Percentiles rank a stretch among this genome's conserved stretches.
These are phyloP conservation scores for Elaeis guineensis DNA, from an alignment of 176 grass and related monocot genomes.

Conservation along the genomic window DNA sequence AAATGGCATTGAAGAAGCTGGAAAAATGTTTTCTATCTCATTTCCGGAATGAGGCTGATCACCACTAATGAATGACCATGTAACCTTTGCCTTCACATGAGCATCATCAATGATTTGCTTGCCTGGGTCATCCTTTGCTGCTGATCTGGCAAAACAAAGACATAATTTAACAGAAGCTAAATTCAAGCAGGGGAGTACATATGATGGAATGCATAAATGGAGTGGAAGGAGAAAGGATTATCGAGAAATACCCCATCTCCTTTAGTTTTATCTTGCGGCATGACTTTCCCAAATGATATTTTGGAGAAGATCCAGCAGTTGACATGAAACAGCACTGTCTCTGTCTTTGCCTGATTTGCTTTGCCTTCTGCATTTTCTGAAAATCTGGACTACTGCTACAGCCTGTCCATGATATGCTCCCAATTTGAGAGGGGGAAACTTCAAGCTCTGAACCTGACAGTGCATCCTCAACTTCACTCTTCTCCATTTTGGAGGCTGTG, in stretches of 20 bases:
- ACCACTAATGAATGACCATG: constrained; percentile 15
- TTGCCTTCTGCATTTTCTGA: constrained; percentile 40
- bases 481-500: background rate
- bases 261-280: constrained; percentile 77
- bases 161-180: background rate
- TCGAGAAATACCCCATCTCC: constrained; percentile 34
- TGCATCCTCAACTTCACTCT: constrained; percentile 29
- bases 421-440: constrained; percentile 18
- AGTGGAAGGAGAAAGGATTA: background rate
- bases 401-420: constrained; percentile 82
- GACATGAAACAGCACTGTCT: constrained; percentile 34
- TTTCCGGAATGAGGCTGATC: constrained; percentile 23
- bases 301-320: constrained; percentile 51
- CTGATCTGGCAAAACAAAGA: constrained; percentile 24
- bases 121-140: constrained; percentile 16
- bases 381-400: constrained; percentile 57
- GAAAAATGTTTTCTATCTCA: background rate
- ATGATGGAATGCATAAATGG: background rate
- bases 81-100: constrained; percentile 5
- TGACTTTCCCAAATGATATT: constrained; percentile 76
- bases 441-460: constrained; percentile 41
- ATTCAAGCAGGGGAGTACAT: constrained; percentile 6
- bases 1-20: constrained; percentile 1
- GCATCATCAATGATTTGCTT: constrained; percentile 6
- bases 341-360: constrained; percentile 49